A percentile compares a stretch with the other conserved stretches of the same genome.
Conservation (phyloP, 768 basidiomycete species). For the Boletales sp. region DNA sequence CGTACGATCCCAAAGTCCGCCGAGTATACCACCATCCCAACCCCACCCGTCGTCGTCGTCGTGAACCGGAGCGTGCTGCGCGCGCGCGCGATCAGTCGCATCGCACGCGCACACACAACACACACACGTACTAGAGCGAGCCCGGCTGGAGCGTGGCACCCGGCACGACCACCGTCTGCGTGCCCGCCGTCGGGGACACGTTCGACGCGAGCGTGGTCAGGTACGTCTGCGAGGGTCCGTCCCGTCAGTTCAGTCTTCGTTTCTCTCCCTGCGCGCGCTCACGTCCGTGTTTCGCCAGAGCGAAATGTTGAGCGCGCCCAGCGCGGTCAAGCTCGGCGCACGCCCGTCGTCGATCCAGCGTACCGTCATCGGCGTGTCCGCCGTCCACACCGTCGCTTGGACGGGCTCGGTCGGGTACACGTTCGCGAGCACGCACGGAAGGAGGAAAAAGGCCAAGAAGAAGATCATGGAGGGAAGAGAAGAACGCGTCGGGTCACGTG, state of each 20-base stretch:
- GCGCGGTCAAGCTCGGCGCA: conserved; percentile 38
- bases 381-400: conserved; percentile 40
- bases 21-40: conserved; percentile 39
- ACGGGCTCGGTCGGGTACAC: conserved; percentile 49
- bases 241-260: too few species aligned
- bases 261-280: not conserved
- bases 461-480: conserved; percentile 4
- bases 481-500: conserved; percentile 26
- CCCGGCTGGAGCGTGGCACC: too few species aligned
- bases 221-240: conserved; percentile 33
- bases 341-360: conserved; percentile 49
- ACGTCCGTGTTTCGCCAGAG: conserved; percentile 46
- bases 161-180: not conserved
- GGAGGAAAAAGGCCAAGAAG: too few species aligned
- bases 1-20: conserved; percentile 41
- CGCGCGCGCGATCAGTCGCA: too few species aligned
- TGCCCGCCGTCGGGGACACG: conserved; percentile 35
- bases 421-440: conserved; percentile 27
- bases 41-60: conserved; percentile 22
- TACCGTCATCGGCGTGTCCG: conserved; percentile 40
- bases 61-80: conserved; percentile 34
- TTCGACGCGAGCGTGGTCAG: conserved; percentile 41
- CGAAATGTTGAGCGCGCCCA: conserved; percentile 44
- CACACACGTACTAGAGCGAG: too few species aligned
- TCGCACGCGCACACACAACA: too few species aligned